Evolutionary conservation across 2,329 filamentous ascomycete species (phyloP).

Genomic region (Colletotrichum navitas): DNA sequence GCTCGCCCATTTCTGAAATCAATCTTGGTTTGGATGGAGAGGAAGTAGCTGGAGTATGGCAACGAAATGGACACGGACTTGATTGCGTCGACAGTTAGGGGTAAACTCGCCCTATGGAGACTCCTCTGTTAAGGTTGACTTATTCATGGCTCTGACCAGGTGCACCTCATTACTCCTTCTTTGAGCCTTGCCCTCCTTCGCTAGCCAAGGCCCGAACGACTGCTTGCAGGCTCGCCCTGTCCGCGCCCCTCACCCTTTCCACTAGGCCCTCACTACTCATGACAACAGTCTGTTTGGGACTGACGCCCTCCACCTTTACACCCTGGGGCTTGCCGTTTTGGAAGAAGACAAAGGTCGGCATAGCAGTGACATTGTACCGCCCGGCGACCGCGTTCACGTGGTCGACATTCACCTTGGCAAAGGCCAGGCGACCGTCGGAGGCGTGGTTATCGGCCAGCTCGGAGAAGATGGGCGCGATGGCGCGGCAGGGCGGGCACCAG

Average conservation of each 20-base stretch:
- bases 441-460: slow-evolving; percentile 56
- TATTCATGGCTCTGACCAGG: not conserved
- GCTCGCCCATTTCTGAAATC: too few relatives aligned
- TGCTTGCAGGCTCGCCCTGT: slow-evolving; percentile 47
- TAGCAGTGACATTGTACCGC: slow-evolving; percentile 64
- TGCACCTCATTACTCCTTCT: slow-evolving; percentile 60
- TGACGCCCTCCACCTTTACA: slow-evolving; percentile 45
- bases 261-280: slow-evolving; percentile 47
- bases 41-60: too few relatives aligned
- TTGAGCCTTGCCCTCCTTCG: not conserved
- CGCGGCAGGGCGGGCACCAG: slow-evolving; percentile 65
- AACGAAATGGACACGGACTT: too few relatives aligned
- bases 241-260: slow-evolving; percentile 49
- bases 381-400: slow-evolving; percentile 62
- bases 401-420: slow-evolving; percentile 72
- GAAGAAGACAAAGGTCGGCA: slow-evolving; percentile 73
- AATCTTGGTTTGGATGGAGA: too few relatives aligned
- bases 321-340: slow-evolving; percentile 59
- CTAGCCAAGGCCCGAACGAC: slow-evolving; percentile 46
- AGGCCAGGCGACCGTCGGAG: slow-evolving; percentile 59
- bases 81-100: too few relatives aligned
- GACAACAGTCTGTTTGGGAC: slow-evolving; percentile 44
- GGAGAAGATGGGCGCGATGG: slow-evolving; percentile 59
- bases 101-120: too few relatives aligned
- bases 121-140: too few relatives aligned